Conservation (phyloP, 768 basidiomycete species). For the Psilocybe cyanescens region DNA sequence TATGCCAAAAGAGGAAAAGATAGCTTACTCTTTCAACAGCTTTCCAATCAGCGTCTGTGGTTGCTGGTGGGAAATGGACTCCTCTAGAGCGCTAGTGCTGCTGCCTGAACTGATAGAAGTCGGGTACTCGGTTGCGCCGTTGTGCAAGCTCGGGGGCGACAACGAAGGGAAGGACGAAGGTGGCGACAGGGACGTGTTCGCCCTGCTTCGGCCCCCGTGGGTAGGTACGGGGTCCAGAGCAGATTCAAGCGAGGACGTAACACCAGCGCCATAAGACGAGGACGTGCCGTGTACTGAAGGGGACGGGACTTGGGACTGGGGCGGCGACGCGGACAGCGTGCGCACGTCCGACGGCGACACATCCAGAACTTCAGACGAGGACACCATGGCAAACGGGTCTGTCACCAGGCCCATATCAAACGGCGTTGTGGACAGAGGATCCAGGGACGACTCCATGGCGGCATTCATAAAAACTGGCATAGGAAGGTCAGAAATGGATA, state of each 20-base stretch:
- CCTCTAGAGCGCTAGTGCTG: constrained; percentile 18
- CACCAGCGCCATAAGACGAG: constrained; percentile 40
- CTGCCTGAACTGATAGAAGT: constrained; percentile 17
- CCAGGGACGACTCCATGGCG: constrained; percentile 36
- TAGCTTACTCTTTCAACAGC: constrained; percentile 54
- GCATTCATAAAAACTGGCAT: constrained; percentile 32
- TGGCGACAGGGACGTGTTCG: constrained; percentile 40
- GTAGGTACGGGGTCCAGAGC: constrained; percentile 43
- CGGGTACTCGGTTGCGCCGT: constrained; percentile 20
- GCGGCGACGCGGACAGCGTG: constrained; percentile 35
- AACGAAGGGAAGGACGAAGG: constrained; percentile 25
- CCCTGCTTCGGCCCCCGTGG: constrained; percentile 37
- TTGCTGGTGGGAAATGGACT: constrained; percentile 24
- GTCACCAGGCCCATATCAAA: constrained; percentile 39
- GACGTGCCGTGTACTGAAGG: constrained; percentile 41
- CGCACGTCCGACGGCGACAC: constrained; percentile 40
- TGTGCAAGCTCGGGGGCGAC: constrained; percentile 15
- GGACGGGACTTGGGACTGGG: constrained; percentile 40
- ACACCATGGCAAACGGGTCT: constrained; percentile 35
- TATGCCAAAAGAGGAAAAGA: constrained; percentile 6
- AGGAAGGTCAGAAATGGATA: constrained; percentile 41
- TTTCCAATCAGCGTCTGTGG: constrained; percentile 43
- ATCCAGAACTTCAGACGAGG: constrained; percentile 39
- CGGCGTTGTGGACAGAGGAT: constrained; percentile 33
- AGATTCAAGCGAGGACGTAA: constrained; percentile 48